Conservation (phyloP, 2,329 filamentous ascomycete species). For the Atkinsonella hypoxylon region DNA sequence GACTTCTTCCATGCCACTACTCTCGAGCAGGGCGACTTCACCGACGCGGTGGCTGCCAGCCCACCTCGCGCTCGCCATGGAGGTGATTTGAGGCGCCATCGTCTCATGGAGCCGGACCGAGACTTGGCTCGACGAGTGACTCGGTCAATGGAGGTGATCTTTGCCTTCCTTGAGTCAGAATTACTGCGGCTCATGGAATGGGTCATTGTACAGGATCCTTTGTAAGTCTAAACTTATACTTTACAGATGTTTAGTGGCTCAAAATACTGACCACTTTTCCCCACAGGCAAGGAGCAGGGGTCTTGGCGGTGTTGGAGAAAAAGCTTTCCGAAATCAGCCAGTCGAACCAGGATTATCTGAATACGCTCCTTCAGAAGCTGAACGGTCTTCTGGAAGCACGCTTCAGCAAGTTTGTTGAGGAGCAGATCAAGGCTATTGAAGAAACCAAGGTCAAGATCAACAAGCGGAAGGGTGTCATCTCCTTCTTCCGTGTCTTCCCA, state of each 20-base stretch:
- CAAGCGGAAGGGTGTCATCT: constrained; percentile 93
- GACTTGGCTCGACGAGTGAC: constrained; percentile 73
- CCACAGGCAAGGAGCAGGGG: constrained; percentile 71
- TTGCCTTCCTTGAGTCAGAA: constrained; percentile 68
- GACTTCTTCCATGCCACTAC: constrained; percentile 95
- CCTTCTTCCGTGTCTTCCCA: constrained; percentile 89
- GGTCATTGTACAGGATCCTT: constrained; percentile 65
- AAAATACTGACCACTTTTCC: constrained; percentile 4
- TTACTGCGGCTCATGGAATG: constrained; percentile 73
- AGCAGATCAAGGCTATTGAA: constrained; percentile 90
- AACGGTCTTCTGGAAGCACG: constrained; percentile 61
- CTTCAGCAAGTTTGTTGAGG: constrained; percentile 83
- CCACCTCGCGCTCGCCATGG: constrained; percentile 57
- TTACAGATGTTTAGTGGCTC: background rate
- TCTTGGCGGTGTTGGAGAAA: constrained; percentile 69
- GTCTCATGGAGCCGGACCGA: constrained; percentile 79
- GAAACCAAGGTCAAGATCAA: constrained; percentile 99
- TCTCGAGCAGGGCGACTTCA: constrained; percentile 68
- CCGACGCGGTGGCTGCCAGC: constrained; percentile 59
- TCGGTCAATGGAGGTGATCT: constrained; percentile 82
- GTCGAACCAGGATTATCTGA: constrained; percentile 85
- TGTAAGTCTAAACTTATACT: constrained; percentile 43
- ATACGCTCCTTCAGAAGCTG: constrained; percentile 66
- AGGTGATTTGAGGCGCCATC: constrained; percentile 60
- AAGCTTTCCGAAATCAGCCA: constrained; percentile 71